Evolutionary conservation across 2,329 filamentous ascomycete species (phyloP), one percentile per base, ranked within the genome.

Genomic region (Beauveria scarabaeidicola): DNA sequence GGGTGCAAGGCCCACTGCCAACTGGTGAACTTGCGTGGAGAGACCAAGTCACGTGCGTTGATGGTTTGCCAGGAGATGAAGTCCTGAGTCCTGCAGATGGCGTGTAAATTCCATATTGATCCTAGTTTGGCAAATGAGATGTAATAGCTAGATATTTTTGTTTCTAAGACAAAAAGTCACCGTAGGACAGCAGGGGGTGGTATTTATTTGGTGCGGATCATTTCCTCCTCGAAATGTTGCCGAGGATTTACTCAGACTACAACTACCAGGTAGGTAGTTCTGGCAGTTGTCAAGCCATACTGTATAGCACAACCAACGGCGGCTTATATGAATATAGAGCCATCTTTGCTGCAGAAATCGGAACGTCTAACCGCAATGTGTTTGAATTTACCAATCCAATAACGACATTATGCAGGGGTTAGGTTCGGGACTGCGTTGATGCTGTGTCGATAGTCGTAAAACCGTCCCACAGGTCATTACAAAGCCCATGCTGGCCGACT

Each of bases 391-490:
- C 25, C 25, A 8, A 6, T 6, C 7, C 10, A 21, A 7, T 6
- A 40, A 44, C 13, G 54, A 58, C 55, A 58, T 36, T 19, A 10
- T 41, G 36, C 44, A 50, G 44, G 32, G 54, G 32, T 41, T 27
- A 38, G 5, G 43, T 40, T 55, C 53, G 25, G 19, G 52, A 23
- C 41, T 17, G 13, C 7, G 19, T 32, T 55, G 52, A 54, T 44
- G n/a, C 1, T 38, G 29, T 8, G 17, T 43, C 11, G 53, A 36
- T 32, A n/a, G 43, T 10, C 29, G 15, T 23, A 38, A 36, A 23
- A 10, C 3, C 7, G 55, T 58, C 55, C 47, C 47, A 52, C 56
- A 27, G 13, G 38, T 46, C 47, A 58, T 58, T 46, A 52, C 29
- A 51, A 19, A 19, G 23, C 27, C 25, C 38, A 21, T 25, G 36